Percentiles rank a stretch among this genome's conserved stretches.
These are phyloP conservation scores for Leishmania arabica DNA, from an alignment of 208 protist species.

Conservation along the genomic window DNA sequence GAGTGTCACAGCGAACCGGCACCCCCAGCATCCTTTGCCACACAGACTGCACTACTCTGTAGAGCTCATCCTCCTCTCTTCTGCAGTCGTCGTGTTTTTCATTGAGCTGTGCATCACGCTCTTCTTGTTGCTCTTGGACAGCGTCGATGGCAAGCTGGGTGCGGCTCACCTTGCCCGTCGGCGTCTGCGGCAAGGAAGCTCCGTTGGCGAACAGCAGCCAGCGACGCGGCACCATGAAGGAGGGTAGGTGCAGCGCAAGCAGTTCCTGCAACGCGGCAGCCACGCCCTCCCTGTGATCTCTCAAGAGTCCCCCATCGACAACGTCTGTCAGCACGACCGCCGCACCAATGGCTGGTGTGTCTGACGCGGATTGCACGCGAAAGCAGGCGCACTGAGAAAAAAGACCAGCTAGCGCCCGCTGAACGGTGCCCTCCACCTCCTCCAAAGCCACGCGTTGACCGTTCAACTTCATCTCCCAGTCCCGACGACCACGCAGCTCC, in stretches of 20 bases:
- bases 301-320: neutral
- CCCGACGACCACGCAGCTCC: slow-evolving; percentile 43
- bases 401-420: slow-evolving; percentile 15
- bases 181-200: slow-evolving; percentile 35
- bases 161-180: slow-evolving; percentile 50
- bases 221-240: slow-evolving; percentile 39
- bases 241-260: slow-evolving; percentile 32
- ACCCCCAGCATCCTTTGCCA: slow-evolving; percentile 41
- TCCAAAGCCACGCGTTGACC: slow-evolving; percentile 61
- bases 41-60: slow-evolving; percentile 13
- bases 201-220: slow-evolving; percentile 34
- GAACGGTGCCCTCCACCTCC: slow-evolving; percentile 52
- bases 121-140: neutral
- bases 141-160: slow-evolving; percentile 12
- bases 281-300: slow-evolving; percentile 7
- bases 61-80: slow-evolving; percentile 14
- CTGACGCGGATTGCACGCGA: slow-evolving; percentile 6
- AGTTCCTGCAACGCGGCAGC: slow-evolving; percentile 32
- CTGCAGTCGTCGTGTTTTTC: neutral
- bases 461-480: slow-evolving; percentile 62
- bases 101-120: neutral
- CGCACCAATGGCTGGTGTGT: slow-evolving; percentile 17
- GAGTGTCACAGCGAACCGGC: slow-evolving; percentile 28
- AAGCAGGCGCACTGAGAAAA: slow-evolving; percentile 35
- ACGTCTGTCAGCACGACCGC: slow-evolving; percentile 27